Base-by-base conservation (phyloP, 495 filamentous ascomycete species). In the Daldinia caldariorum region DNA sequence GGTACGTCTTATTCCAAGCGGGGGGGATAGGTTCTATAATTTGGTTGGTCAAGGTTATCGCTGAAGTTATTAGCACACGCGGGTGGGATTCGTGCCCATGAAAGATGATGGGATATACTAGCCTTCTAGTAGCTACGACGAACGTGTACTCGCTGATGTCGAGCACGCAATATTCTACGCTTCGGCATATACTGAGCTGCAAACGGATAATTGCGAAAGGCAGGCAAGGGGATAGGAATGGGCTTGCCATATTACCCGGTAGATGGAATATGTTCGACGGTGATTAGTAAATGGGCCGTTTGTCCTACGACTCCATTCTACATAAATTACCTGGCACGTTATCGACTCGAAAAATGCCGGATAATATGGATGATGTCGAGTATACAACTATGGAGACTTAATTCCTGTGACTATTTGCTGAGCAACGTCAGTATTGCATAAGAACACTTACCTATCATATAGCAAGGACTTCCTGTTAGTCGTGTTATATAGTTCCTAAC, bases 191-290 rank as follows among this genome's bases (percentile, higher is more conserved):
- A 54, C 5, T 60, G 59, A 38, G 56, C 63, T 61, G 32, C 60
- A 47, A 26, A 47, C 47, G 63, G 63, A 32, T 61, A 67, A 67
- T 67, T 55, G 13, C 6, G 29, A 67, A 2, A 29, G 26, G 55
- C 13, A 45, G 8, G 20, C 10, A 16, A 37, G 37, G 18, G 10
- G 59, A 45, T 51, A 7, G 10, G 38, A 22, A n/a, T 13, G 37
- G 18, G 16, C 3, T 45, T 7, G 45, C 20, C 8, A 38, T 18
- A 61, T 60, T 68, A 63, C 34, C 66, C 66, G 66, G 66, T 58
- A 57, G 22, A 57, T 61, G 14, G 51, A 14, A 51, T 47, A 58
- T 58, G 4, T 14, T 0, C 39, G 34, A 22, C 35, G 1, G 26
- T 14, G 22, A 53, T 32, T 6, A 32, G 9, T 16, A 3, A 12